Evolutionary conservation across 2,329 filamentous ascomycete genomes (phyloP).

Genomic region (Aureobasidium zeae): DNA sequence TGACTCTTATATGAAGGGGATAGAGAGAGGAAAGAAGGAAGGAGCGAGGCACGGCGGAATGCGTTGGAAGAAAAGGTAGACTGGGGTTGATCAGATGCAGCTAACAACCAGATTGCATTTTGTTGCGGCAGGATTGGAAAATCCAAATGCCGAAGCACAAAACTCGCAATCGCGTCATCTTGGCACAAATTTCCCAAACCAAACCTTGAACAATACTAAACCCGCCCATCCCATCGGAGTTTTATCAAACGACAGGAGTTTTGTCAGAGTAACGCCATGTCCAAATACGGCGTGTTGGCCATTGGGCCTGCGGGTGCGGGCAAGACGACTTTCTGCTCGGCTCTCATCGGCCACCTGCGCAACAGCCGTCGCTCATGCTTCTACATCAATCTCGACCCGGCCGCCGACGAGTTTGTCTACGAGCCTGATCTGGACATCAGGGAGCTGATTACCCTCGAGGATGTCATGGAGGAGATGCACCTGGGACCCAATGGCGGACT

Average conservation of each 20-base stretch:
- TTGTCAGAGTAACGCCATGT: slow-evolving; percentile 82
- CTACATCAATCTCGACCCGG: slow-evolving; percentile 97
- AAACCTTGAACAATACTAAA: slow-evolving; percentile 35
- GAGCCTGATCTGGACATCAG: slow-evolving; percentile 91
- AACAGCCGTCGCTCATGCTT: slow-evolving; percentile 88
- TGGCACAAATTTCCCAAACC: slow-evolving; percentile 10
- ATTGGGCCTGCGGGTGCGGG: slow-evolving; percentile 95
- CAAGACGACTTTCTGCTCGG: slow-evolving; percentile 92
- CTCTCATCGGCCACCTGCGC: slow-evolving; percentile 85
- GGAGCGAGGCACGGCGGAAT: slow-evolving; percentile 12
- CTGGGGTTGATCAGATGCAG: slow-evolving; percentile 13
- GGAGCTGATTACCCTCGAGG: slow-evolving; percentile 83
- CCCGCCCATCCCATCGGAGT: background rate
- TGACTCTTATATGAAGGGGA: slow-evolving; percentile 8
- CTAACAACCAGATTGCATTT: slow-evolving; percentile 7
- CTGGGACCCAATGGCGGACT: slow-evolving; percentile 86
- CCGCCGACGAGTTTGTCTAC: slow-evolving; percentile 86
- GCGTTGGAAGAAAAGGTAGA: slow-evolving; percentile 13
- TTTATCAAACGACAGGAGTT: slow-evolving; percentile 38
- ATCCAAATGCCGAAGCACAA: slow-evolving; percentile 5
- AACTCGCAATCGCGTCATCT: background rate
- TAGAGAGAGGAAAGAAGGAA: slow-evolving; percentile 1
- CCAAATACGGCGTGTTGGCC: slow-evolving; percentile 84
- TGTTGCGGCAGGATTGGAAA: slow-evolving; percentile 7
- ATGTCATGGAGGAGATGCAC: slow-evolving; percentile 92